phyloP scores from a whole-genome alignment of 768 basidiomycete species.

The Xerocomellus chrysenteron region DNA sequence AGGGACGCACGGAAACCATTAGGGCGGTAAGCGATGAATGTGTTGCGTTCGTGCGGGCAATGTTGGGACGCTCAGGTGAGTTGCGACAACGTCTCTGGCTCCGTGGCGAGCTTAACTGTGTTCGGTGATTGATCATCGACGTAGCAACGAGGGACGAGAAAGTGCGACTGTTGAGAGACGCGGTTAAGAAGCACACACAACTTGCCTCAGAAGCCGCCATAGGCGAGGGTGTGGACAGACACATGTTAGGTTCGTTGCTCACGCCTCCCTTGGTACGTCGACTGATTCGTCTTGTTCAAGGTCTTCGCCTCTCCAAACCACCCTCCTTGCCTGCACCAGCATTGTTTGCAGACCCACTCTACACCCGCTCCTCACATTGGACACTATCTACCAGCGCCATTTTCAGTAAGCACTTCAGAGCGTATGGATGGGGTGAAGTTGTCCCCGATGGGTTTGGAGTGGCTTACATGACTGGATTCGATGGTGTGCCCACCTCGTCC shows the following conservation, averaged over 20 bases:
- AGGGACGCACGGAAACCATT: conserved; percentile 94
- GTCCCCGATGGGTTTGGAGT: conserved; percentile 94
- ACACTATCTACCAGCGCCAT: conserved; percentile 87
- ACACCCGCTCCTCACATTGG: conserved; percentile 75
- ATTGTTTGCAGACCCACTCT: conserved; percentile 75
- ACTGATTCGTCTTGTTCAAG: conserved; percentile 23
- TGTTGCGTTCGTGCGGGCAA: conserved; percentile 73
- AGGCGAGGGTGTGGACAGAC: conserved; percentile 82
- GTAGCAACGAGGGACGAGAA: conserved; percentile 39
- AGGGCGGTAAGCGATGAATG: conserved; percentile 76
- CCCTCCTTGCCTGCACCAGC: conserved; percentile 64
- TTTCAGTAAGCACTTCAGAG: conserved; percentile 79
- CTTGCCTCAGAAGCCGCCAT: conserved; percentile 65
- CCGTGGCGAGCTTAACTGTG: neutral
- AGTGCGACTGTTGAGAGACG: conserved; percentile 54
- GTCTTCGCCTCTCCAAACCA: conserved; percentile 66
- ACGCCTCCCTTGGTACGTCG: neutral
- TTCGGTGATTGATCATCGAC: neutral
- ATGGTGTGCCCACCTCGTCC: conserved; percentile 46
- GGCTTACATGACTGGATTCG: conserved; percentile 89
- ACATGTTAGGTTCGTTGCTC: conserved; percentile 67
- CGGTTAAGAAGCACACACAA: conserved; percentile 60
- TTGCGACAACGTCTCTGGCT: neutral
- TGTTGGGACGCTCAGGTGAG: conserved; percentile 53
- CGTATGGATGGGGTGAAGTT: conserved; percentile 95